Percentiles rank a stretch among this genome's conserved stretches.
Evolutionary conservation across 148 eudicot genomes (phyloP).

Genomic region (Rhododendron ovatum): DNA sequence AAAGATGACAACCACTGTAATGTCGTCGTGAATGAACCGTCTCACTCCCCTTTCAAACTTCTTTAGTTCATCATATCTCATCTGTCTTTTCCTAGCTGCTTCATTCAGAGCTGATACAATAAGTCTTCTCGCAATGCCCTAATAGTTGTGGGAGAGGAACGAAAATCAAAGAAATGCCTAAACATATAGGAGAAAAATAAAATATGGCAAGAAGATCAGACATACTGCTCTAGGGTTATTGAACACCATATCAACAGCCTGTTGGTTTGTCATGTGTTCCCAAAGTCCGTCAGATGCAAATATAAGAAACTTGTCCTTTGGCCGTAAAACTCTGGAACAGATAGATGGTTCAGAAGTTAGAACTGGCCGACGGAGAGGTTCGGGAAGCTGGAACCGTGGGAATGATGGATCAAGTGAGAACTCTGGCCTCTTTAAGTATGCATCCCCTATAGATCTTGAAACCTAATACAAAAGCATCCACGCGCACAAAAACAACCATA

Average conservation of each 20-base stretch:
- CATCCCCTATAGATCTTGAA: conserved; percentile 80
- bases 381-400: conserved; percentile 45
- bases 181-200: background rate
- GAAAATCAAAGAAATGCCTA: background rate
- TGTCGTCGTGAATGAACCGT: conserved; percentile 62
- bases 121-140: conserved; percentile 73
- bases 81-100: conserved; percentile 40
- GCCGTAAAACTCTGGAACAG: conserved; percentile 30
- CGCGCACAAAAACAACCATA: background rate
- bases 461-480: conserved; percentile 39
- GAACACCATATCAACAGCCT: conserved; percentile 51
- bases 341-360: conserved; percentile 61
- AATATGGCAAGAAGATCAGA: conserved; percentile 4
- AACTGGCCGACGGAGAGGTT: conserved; percentile 51
- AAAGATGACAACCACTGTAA: conserved; percentile 59
- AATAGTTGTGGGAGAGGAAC: background rate
- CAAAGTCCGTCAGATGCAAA: conserved; percentile 93
- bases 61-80: conserved; percentile 35
- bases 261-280: conserved; percentile 62
- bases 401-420: conserved; percentile 46
- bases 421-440: conserved; percentile 62
- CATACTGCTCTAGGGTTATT: conserved; percentile 45
- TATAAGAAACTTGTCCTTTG: conserved; percentile 56
- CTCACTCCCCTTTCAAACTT: conserved; percentile 38
- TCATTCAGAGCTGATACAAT: conserved; percentile 38